Evolutionary conservation across 1,139 yeast genomes (phyloP).

Genomic region (Yamadazyma sp.): DNA sequence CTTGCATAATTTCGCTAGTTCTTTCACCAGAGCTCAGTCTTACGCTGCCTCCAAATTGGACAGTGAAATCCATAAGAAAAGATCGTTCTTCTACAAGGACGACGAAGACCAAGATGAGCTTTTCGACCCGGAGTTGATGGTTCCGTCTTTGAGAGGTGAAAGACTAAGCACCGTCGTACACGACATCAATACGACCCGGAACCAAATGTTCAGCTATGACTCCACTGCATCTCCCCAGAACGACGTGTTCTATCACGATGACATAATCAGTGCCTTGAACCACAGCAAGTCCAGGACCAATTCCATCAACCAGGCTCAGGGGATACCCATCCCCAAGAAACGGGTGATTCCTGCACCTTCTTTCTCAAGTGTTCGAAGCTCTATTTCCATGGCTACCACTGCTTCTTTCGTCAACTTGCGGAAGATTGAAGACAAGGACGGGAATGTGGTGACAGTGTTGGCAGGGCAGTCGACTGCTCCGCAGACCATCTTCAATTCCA

Average conservation of each 20-base stretch:
- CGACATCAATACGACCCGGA: slow-evolving; percentile 26
- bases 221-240: slow-evolving; percentile 15
- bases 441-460: slow-evolving; percentile 69
- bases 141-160: slow-evolving; percentile 65
- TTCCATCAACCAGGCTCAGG: slow-evolving; percentile 19
- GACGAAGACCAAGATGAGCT: slow-evolving; percentile 38
- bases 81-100: slow-evolving; percentile 37
- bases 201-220: slow-evolving; percentile 25
- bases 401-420: slow-evolving; percentile 58
- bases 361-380: slow-evolving; percentile 36
- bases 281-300: slow-evolving; percentile 31
- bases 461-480: slow-evolving; percentile 75
- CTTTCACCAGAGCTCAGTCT: slow-evolving; percentile 49
- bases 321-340: slow-evolving; percentile 24
- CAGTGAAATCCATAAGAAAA: slow-evolving; percentile 41
- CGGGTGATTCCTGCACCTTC: slow-evolving; percentile 31
- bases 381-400: slow-evolving; percentile 42
- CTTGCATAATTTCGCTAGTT: slow-evolving; percentile 47
- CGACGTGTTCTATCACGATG: slow-evolving; percentile 46
- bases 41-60: slow-evolving; percentile 47
- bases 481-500: slow-evolving; percentile 49
- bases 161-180: slow-evolving; percentile 57
- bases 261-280: slow-evolving; percentile 31
- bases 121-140: slow-evolving; percentile 71
- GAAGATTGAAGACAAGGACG: slow-evolving; percentile 70